Evolutionary conservation across 192 early-diverging fungal species (phyloP).

Genomic region (Coemansia sp.): DNA sequence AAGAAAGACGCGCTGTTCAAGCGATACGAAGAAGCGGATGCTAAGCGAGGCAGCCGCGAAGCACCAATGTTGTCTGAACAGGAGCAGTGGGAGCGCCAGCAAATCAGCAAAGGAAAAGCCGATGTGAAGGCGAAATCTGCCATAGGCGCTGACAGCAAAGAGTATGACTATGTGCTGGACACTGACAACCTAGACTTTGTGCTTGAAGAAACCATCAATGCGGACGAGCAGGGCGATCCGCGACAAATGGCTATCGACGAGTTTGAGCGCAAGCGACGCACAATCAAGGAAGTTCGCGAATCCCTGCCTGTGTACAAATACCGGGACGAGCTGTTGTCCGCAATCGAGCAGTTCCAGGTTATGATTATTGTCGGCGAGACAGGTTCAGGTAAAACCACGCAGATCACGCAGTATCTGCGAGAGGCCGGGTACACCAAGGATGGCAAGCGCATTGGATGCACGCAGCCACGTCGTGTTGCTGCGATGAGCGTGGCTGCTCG

Average conservation of each 20-base stretch:
- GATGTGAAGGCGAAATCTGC: conserved; percentile 57
- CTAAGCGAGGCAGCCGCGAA: conserved; percentile 41
- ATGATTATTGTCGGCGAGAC: conserved; percentile 97
- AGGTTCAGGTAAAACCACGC: conserved; percentile 98
- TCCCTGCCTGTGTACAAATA: conserved; percentile 91
- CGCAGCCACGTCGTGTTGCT: conserved; percentile 96
- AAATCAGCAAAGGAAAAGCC: conserved; percentile 63
- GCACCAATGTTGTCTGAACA: conserved; percentile 62
- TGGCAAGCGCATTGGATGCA: conserved; percentile 89
- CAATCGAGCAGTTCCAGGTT: conserved; percentile 81
- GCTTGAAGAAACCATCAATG: conserved; percentile 63
- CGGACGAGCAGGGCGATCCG: conserved; percentile 56
- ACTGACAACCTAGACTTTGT: conserved; percentile 91
- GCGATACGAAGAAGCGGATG: conserved; percentile 71
- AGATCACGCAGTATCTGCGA: conserved; percentile 93
- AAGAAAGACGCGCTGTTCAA: conserved; percentile 83
- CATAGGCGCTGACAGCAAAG: conserved; percentile 52
- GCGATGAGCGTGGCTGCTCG: conserved; percentile 97
- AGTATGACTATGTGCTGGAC: conserved; percentile 95
- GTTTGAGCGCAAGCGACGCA: conserved; percentile 63
- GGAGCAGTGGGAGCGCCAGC: conserved; percentile 89
- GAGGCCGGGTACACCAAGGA: conserved; percentile 92
- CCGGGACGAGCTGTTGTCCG: conserved; percentile 77
- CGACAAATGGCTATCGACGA: conserved; percentile 61
- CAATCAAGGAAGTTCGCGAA: conserved; percentile 53